Evolutionary conservation across 1,284 basidiomycete genomes (phyloP).

Genomic region (Coriolopsis trogii): DNA sequence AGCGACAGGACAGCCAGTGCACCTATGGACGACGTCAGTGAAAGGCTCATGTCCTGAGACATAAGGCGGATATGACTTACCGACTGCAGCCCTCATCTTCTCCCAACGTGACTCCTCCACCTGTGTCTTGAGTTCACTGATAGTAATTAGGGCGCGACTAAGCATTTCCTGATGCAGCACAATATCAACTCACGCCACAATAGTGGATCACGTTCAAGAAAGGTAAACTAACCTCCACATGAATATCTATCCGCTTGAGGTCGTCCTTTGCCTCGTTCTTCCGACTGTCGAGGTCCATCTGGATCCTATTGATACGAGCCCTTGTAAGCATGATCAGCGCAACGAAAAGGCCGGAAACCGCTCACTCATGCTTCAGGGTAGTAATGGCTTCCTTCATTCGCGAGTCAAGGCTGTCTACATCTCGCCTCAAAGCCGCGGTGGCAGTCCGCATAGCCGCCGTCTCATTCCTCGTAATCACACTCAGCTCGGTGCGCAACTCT

Average conservation of each 20-base stretch:
- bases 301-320: constrained; percentile 60
- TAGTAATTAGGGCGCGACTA: constrained; percentile 82
- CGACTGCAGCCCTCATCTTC: constrained; percentile 84
- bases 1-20: constrained; percentile 67
- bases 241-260: constrained; percentile 85
- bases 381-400: constrained; percentile 95
- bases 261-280: constrained; percentile 94
- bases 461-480: constrained; percentile 85
- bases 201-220: background rate
- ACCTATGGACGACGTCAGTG: constrained; percentile 41
- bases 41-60: background rate
- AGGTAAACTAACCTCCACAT: constrained; percentile 74
- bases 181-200: background rate
- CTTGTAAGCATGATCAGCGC: too few relatives aligned
- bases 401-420: constrained; percentile 85
- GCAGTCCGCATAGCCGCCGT: constrained; percentile 79
- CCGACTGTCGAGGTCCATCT: constrained; percentile 94
- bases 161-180: constrained; percentile 68
- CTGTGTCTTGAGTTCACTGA: constrained; percentile 85
- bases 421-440: constrained; percentile 79
- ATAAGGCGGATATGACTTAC: constrained; percentile 46
- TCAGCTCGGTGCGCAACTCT: constrained; percentile 88
- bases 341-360: too few relatives aligned
- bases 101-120: constrained; percentile 93
- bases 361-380: constrained; percentile 90